Evolutionary conservation across 495 filamentous ascomycete genomes (phyloP).

Genomic region (Chaetomium cochliodes): DNA sequence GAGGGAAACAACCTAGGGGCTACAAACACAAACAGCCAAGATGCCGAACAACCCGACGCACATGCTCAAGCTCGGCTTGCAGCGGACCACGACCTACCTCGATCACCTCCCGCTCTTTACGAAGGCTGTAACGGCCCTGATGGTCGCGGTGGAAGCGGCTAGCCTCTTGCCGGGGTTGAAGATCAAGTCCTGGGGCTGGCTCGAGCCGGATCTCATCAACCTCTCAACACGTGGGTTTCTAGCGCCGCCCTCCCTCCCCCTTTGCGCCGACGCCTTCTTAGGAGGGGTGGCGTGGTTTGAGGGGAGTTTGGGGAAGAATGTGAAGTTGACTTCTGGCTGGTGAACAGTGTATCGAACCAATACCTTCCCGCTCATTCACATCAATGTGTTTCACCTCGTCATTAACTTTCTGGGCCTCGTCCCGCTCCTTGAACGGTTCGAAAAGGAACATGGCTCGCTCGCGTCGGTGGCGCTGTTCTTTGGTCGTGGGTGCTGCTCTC

Average conservation of each 20-base stretch:
- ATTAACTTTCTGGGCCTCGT: slow-evolving; percentile 77
- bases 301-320: background rate
- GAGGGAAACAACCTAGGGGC: background rate
- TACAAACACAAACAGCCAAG: background rate
- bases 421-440: slow-evolving; percentile 87
- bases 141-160: slow-evolving; percentile 65
- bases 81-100: slow-evolving; percentile 61
- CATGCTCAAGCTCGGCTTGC: slow-evolving; percentile 36
- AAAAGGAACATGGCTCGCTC: slow-evolving; percentile 90
- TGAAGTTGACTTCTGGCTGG: background rate
- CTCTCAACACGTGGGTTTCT: slow-evolving; percentile 68
- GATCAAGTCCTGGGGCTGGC: slow-evolving; percentile 68
- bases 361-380: slow-evolving; percentile 87
- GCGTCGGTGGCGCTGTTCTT: slow-evolving; percentile 78
- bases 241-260: no score
- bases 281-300: background rate
- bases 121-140: slow-evolving; percentile 65
- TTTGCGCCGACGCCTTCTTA: no score
- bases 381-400: slow-evolving; percentile 71
- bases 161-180: slow-evolving; percentile 65
- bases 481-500: slow-evolving; percentile 66
- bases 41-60: slow-evolving; percentile 24
- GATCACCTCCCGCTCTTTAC: slow-evolving; percentile 86
- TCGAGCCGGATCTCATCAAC: slow-evolving; percentile 73
- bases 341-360: slow-evolving; percentile 83